phyloP scores from a whole-genome alignment of 176 grass and related monocot genomes.

The Pharus latifolius region DNA sequence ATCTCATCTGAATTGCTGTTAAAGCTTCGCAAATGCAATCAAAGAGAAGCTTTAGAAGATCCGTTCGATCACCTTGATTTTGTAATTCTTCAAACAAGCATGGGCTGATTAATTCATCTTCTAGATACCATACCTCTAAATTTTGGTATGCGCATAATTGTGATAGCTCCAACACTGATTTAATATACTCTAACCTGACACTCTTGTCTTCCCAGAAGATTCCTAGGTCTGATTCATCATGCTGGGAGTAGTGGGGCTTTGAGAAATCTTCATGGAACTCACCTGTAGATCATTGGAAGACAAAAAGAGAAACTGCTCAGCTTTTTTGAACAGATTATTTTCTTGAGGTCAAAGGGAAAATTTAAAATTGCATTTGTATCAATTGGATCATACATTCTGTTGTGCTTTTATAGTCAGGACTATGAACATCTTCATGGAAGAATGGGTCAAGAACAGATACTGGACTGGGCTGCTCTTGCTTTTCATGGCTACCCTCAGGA shows the following conservation, averaged over 20 bases:
- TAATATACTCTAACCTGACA: constrained; percentile 34
- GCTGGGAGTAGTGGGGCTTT: background rate
- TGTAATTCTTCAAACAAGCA: constrained; percentile 51
- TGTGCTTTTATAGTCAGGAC: background rate
- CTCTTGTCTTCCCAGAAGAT: constrained; percentile 30
- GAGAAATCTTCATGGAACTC: constrained; percentile 1
- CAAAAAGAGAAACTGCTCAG: constrained; percentile 2
- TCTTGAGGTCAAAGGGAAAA: background rate
- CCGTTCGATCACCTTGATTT: constrained; percentile 1
- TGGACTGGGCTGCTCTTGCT: constrained; percentile 44
- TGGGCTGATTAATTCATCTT: constrained; percentile 42
- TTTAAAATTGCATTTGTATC: background rate
- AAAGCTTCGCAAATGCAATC: constrained; percentile 55
- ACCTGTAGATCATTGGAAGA: constrained; percentile 30
- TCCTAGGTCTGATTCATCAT: background rate
- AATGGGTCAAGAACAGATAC: constrained; percentile 41
- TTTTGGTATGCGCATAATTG: constrained; percentile 31
- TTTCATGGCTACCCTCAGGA: constrained; percentile 15
- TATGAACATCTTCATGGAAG: constrained; percentile 21
- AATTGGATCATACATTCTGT: constrained; percentile 21
- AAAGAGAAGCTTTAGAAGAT: constrained; percentile 48
- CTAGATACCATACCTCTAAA: constrained; percentile 40
- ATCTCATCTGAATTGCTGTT: constrained; percentile 24
- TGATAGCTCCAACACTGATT: constrained; percentile 37
- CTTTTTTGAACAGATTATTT: background rate